Evolutionary conservation across 23 red algal species (phyloP).

Genomic region (Cyanidioschyzon merolae): DNA sequence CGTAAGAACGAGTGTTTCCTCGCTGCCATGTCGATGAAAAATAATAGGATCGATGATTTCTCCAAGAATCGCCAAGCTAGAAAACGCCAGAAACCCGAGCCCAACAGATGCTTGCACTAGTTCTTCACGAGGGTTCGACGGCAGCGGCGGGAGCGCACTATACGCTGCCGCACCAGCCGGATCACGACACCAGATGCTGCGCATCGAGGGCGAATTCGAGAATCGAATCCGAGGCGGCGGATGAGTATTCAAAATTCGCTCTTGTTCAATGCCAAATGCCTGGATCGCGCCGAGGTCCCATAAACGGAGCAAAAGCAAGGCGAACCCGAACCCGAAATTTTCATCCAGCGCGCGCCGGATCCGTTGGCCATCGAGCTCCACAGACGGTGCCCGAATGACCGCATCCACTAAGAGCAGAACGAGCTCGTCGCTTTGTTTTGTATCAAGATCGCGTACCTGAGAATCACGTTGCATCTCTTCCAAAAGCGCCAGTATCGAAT

Average conservation of each 20-base stretch:
- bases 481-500: background rate
- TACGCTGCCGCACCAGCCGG: background rate
- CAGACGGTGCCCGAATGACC: background rate
- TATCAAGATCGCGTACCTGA: background rate
- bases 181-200: background rate
- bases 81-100: background rate
- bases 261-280: background rate
- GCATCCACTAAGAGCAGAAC: background rate
- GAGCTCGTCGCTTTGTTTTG: background rate
- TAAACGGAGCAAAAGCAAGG: background rate
- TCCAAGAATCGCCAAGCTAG: background rate
- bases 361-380: background rate
- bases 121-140: background rate
- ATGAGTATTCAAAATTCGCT: background rate
- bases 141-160: background rate
- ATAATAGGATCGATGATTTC: background rate
- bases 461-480: background rate
- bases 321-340: background rate
- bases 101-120: background rate
- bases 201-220: background rate
- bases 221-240: background rate
- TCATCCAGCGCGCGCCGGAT: background rate
- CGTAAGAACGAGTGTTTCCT: background rate
- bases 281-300: background rate
- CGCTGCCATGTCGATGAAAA: background rate